Conservation (phyloP, 1,139 yeast genomes). For the Eremothecium sinecaudum region DNA sequence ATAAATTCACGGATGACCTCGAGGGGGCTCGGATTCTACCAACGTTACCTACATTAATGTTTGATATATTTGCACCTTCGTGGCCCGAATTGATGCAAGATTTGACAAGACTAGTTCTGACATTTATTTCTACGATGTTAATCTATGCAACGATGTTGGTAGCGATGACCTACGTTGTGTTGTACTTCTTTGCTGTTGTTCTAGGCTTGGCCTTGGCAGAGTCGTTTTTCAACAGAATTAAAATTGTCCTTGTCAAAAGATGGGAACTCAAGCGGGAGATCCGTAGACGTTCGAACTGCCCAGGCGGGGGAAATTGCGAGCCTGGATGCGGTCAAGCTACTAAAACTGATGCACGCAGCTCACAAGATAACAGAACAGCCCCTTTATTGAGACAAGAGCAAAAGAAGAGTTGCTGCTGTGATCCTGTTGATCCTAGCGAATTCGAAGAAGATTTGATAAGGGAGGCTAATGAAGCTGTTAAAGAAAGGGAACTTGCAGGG, state of each 20-base stretch:
- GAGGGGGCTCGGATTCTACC: constrained; percentile 20
- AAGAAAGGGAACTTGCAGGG: constrained; percentile 25
- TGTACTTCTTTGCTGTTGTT: constrained; percentile 64
- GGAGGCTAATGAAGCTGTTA: constrained; percentile 19
- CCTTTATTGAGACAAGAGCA: too few species aligned
- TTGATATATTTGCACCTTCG: constrained; percentile 36
- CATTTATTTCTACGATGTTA: constrained; percentile 54
- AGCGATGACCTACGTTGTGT: constrained; percentile 58
- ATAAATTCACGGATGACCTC: constrained; percentile 17
- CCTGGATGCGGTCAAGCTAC: too few species aligned
- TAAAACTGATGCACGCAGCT: too few species aligned
- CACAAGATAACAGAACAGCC: too few species aligned
- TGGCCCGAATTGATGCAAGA: constrained; percentile 40
- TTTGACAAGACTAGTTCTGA: constrained; percentile 42
- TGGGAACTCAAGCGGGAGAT: constrained; percentile 29
- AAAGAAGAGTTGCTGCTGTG: constrained; percentile 9
- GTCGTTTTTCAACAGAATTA: constrained; percentile 49
- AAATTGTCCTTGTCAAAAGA: constrained; percentile 24
- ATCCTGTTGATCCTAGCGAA: constrained; percentile 9
- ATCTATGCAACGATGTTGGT: constrained; percentile 70
- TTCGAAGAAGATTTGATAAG: constrained; percentile 20
- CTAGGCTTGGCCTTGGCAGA: constrained; percentile 62
- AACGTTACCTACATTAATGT: constrained; percentile 27
- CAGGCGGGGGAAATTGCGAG: constrained; percentile 23
- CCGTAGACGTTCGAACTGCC: constrained; percentile 21